A percentile compares a stretch with the other conserved stretches of the same genome.
These are phyloP conservation scores for Cryptosporidium sp. DNA, from an alignment of 169 alveolate species.

Conservation along the genomic window DNA sequence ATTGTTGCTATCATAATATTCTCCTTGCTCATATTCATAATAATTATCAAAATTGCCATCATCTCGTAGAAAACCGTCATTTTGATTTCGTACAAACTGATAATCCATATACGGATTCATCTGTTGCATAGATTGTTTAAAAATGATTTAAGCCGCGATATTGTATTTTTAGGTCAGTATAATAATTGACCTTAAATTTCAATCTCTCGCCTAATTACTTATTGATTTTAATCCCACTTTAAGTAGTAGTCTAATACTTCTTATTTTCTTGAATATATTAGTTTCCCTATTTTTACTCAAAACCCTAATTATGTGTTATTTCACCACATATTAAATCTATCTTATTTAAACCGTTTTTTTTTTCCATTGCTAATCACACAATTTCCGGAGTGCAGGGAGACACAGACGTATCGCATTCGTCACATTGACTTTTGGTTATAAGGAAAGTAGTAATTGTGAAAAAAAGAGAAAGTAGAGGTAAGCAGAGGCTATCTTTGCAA, in stretches of 20 bases:
- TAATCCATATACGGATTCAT: slow-evolving; percentile 28
- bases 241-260: not conserved
- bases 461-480: not conserved
- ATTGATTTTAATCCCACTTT: not conserved
- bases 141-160: not conserved
- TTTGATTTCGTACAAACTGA: not conserved
- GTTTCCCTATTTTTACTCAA: not conserved
- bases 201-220: not conserved
- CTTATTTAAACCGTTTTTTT: not conserved
- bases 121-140: not conserved
- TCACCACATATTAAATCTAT: slow-evolving; percentile 5
- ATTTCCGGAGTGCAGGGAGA: slow-evolving; percentile 6
- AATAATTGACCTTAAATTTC: not conserved
- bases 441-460: not conserved
- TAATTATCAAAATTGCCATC: not conserved
- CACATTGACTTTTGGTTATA: slow-evolving; percentile 17
- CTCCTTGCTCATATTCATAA: slow-evolving; percentile 6
- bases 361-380: not conserved
- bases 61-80: not conserved
- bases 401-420: not conserved
- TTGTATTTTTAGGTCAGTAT: not conserved
- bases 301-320: not conserved
- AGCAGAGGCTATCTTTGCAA: not conserved
- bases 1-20: not conserved
- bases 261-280: not conserved